These are phyloP conservation scores for Candida insectorum DNA, from an alignment of 805 yeast species.

Conservation along the genomic window DNA sequence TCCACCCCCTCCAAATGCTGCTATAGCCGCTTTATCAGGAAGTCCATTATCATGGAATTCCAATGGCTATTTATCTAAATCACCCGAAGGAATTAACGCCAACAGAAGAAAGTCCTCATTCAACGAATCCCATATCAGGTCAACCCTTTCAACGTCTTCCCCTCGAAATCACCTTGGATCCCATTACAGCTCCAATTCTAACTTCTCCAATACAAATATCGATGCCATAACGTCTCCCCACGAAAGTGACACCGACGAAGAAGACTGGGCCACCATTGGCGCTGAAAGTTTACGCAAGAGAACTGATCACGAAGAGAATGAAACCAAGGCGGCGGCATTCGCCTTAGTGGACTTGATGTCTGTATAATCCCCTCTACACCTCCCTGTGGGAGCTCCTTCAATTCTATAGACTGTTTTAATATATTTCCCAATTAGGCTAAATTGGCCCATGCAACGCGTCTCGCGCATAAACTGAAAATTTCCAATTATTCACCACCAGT, in stretches of 20 bases:
- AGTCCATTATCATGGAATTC: constrained; percentile 13
- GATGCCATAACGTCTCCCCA: constrained; percentile 30
- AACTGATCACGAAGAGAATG: constrained; percentile 31
- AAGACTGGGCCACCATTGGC: constrained; percentile 93
- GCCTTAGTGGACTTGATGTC: constrained; percentile 61
- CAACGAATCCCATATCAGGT: constrained; percentile 35
- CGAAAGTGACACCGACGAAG: constrained; percentile 89
- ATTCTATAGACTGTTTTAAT: not conserved
- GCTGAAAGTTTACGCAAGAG: constrained; percentile 58
- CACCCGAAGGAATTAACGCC: constrained; percentile 11
- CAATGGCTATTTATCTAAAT: constrained; percentile 15
- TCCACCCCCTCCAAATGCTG: constrained; percentile 18
- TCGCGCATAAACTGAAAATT: constrained; percentile 1
- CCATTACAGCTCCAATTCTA: constrained; percentile 1
- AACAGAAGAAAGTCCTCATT: constrained; percentile 37
- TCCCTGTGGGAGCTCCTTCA: constrained; percentile 2
- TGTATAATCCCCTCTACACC: constrained; percentile 12
- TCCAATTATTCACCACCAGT: not conserved
- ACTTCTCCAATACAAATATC: constrained; percentile 1
- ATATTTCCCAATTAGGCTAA: constrained; percentile 2
- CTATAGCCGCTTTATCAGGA: constrained; percentile 11
- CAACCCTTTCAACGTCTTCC: constrained; percentile 22
- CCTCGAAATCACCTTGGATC: constrained; percentile 13
- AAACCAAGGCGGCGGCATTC: constrained; percentile 49
- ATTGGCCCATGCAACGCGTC: constrained; percentile 1